phyloP scores from a whole-genome alignment of 2,329 filamentous ascomycete genomes.

The Colletotrichum magnum region DNA sequence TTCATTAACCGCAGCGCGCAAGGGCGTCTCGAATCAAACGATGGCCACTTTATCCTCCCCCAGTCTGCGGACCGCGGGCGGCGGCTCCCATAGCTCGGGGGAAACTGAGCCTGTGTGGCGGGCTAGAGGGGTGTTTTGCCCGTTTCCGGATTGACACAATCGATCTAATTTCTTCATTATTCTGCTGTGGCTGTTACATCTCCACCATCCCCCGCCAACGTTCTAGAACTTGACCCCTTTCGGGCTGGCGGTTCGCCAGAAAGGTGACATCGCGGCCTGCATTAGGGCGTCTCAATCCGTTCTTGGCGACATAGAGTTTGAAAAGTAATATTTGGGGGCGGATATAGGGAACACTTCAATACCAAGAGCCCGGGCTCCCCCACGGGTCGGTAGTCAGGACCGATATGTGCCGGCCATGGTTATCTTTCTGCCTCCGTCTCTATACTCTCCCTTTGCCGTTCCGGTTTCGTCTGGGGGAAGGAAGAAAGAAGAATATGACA shows the following conservation, averaged over 20 bases:
- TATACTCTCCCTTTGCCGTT: background rate
- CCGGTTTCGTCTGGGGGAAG: background rate
- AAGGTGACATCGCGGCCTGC: constrained; percentile 29
- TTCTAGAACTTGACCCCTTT: constrained; percentile 13
- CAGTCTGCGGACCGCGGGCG: background rate
- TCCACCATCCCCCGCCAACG: constrained; percentile 1
- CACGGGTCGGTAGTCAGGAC: background rate
- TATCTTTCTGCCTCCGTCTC: background rate
- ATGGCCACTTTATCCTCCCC: background rate
- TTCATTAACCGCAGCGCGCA: background rate
- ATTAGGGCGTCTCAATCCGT: constrained; percentile 29
- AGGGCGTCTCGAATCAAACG: constrained; percentile 14
- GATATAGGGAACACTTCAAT: constrained; percentile 22
- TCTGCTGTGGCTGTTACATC: background rate
- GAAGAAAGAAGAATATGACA: background rate
- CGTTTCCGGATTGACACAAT: constrained; percentile 6
- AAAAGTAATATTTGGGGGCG: constrained; percentile 1
- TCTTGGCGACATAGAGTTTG: constrained; percentile 30
- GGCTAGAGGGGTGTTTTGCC: constrained; percentile 7
- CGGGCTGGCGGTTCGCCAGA: constrained; percentile 21
- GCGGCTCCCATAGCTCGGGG: background rate
- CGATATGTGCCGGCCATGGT: background rate
- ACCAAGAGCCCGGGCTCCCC: background rate
- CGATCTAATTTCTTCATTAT: constrained; percentile 3
- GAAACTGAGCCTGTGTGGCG: background rate